A percentile compares a stretch with the other conserved stretches of the same genome.
These are phyloP conservation scores for Hypoxylon sp. DNA, from an alignment of 2,329 filamentous ascomycete genomes.

Conservation along the genomic window DNA sequence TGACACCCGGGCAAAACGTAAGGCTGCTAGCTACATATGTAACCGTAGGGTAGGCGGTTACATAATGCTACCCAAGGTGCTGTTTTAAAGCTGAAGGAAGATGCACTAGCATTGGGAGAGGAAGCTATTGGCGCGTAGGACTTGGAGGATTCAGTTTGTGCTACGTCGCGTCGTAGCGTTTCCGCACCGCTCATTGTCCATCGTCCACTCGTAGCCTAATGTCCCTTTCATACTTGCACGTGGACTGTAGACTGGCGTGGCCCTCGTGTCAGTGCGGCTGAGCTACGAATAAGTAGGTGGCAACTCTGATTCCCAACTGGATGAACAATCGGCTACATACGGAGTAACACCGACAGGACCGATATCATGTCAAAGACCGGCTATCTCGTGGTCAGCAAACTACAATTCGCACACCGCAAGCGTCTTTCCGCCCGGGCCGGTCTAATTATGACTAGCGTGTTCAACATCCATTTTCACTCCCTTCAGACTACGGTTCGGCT, in stretches of 20 bases:
- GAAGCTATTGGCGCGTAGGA: slow-evolving; percentile 18
- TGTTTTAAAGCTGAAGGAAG: slow-evolving; percentile 17
- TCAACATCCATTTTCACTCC: slow-evolving; percentile 1
- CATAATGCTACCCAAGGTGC: neutral
- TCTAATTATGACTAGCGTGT: neutral
- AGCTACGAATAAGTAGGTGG: slow-evolving; percentile 30
- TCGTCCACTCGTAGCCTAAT: slow-evolving; percentile 9
- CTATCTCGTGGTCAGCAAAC: slow-evolving; percentile 21
- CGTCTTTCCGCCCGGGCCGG: slow-evolving; percentile 15
- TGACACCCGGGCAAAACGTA: slow-evolving; percentile 14
- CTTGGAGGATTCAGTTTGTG: slow-evolving; percentile 39
- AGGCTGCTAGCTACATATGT: slow-evolving; percentile 12
- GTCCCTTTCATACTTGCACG: slow-evolving; percentile 33
- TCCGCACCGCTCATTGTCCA: slow-evolving; percentile 28
- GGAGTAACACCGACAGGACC: slow-evolving; percentile 21
- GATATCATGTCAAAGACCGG: slow-evolving; percentile 29
- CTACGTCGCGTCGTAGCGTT: slow-evolving; percentile 30
- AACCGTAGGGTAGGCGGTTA: slow-evolving; percentile 10
- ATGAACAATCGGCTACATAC: slow-evolving; percentile 28
- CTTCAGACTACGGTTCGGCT: slow-evolving; percentile 25
- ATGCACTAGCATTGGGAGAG: slow-evolving; percentile 15
- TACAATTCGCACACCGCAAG: slow-evolving; percentile 14
- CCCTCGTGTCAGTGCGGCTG: slow-evolving; percentile 33
- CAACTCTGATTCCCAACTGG: slow-evolving; percentile 24
- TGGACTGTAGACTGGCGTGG: slow-evolving; percentile 30